A percentile compares a stretch with the other conserved stretches of the same genome.
Conservation (phyloP, 768 basidiomycete genomes). For the Pisolithus marmoratus region DNA sequence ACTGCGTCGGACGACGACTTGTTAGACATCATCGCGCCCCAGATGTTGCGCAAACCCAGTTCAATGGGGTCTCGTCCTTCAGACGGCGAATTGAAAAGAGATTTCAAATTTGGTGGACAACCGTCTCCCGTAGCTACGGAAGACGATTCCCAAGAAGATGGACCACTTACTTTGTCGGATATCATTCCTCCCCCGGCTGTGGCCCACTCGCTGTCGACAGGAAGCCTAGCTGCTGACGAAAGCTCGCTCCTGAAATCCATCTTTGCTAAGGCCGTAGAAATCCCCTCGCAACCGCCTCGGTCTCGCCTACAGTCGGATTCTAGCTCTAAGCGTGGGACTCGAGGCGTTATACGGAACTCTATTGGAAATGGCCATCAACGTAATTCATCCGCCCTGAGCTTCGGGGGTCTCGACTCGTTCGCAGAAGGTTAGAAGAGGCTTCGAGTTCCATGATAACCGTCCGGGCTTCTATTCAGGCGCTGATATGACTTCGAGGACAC, state of each 20-base stretch:
- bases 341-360: constrained; percentile 17
- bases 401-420: constrained; percentile 68
- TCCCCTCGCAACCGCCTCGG: constrained; percentile 28
- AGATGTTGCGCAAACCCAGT: constrained; percentile 15
- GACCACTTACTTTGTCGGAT: constrained; percentile 59
- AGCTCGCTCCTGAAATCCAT: constrained; percentile 53
- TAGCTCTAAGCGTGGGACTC: constrained; percentile 31
- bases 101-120: constrained; percentile 71
- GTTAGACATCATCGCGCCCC: constrained; percentile 8
- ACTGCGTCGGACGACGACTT: constrained; percentile 32
- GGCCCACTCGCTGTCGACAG: constrained; percentile 42
- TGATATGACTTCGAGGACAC: constrained; percentile 35
- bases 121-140: constrained; percentile 8
- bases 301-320: constrained; percentile 41
- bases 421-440: constrained; percentile 74
- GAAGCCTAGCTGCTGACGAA: constrained; percentile 42
- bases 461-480: constrained; percentile 63
- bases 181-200: constrained; percentile 66
- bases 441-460: constrained; percentile 61
- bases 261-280: constrained; percentile 39
- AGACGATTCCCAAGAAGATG: constrained; percentile 14
- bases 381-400: constrained; percentile 51
- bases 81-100: constrained; percentile 60
- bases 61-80: constrained; percentile 44
- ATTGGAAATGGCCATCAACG: constrained; percentile 26